Base-by-base conservation (phyloP, 1,284 basidiomycete species). In the Peniophora sp. region DNA sequence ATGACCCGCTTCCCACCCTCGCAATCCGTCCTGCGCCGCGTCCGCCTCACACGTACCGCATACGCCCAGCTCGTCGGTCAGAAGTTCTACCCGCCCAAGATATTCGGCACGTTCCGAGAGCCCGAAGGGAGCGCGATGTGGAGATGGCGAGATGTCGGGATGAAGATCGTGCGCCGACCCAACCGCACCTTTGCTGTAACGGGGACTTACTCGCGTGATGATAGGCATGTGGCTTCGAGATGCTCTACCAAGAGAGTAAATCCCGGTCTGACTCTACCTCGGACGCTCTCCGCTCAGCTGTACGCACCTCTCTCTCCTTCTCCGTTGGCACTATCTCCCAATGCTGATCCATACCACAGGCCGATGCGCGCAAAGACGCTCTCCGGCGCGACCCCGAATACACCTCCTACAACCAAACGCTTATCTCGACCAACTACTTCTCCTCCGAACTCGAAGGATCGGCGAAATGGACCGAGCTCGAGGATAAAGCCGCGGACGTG, bases 1-100 rank as follows among this genome's bases (percentile, higher is more conserved):
- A 96, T 97, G 89, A 68, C 83, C 0, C 83, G 88, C 45, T 98
- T 98, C 64, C 81, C 90, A 2, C 92, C 94, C 2, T 69, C 77
- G 27, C 72, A 85, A 0, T 71, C 73, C 20, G 67, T 81, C 6
- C 71, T 90, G 9, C 72, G 75, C 2, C 74, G 76, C 0, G 74
- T 93, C 3, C 81, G 71, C 50, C 79, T 96, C 79, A 95, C 93
- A 1, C 78, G 92, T 41, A 87, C 91, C 0, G 88, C 92, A 0
- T 98, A 97, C 66, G 96, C 95, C 1, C 95, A 97, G 60, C 72
- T 98, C 12, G 68, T 86, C 27, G 88, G 92, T 12, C 95, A 98
- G 65, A 88, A 85, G 53, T 98, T 97, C 65, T 88, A 87, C 62
- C 88, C 96, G 2, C 94, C 95, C 0, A 91, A 89, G 60, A 72